Evolutionary conservation across 768 basidiomycete species (phyloP).

Genomic region (Mycena chlorophos): DNA sequence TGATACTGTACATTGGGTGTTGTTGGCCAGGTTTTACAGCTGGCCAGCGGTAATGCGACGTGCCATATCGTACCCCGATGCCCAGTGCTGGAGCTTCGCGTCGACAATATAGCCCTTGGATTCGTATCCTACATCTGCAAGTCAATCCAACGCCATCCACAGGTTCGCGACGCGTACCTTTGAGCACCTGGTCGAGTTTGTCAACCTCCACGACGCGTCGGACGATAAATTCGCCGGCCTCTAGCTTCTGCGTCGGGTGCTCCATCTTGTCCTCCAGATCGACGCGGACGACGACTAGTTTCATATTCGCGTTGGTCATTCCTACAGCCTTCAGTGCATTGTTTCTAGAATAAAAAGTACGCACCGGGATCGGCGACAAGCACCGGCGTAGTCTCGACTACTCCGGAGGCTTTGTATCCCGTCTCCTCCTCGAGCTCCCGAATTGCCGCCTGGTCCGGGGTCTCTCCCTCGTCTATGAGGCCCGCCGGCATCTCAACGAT

Average conservation of each 20-base stretch:
- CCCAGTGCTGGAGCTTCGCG: constrained; percentile 76
- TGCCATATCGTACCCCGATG: constrained; percentile 65
- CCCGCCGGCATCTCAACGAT: constrained; percentile 64
- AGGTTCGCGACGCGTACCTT: constrained; percentile 52
- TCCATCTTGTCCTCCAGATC: constrained; percentile 65
- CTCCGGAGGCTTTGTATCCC: constrained; percentile 68
- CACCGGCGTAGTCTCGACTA: constrained; percentile 63
- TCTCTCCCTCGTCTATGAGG: constrained; percentile 83
- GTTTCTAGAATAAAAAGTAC: neutral
- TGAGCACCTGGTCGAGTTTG: constrained; percentile 60
- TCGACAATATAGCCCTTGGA: constrained; percentile 69
- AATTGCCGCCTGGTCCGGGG: constrained; percentile 75
- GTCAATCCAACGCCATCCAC: neutral
- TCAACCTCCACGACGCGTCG: constrained; percentile 67
- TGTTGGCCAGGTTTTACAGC: neutral
- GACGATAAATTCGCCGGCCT: constrained; percentile 84
- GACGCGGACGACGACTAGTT: constrained; percentile 74
- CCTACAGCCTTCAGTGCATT: constrained; percentile 43
- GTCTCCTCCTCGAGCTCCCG: constrained; percentile 94
- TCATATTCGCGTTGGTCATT: constrained; percentile 94
- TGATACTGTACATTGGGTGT: constrained; percentile 7
- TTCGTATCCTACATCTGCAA: constrained; percentile 49
- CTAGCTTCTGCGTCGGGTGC: constrained; percentile 72
- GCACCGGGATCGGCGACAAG: constrained; percentile 73
- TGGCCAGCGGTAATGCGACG: constrained; percentile 19